These are phyloP conservation scores for Nakataea oryzae DNA, from an alignment of 2,329 filamentous ascomycete species.

Conservation along the genomic window DNA sequence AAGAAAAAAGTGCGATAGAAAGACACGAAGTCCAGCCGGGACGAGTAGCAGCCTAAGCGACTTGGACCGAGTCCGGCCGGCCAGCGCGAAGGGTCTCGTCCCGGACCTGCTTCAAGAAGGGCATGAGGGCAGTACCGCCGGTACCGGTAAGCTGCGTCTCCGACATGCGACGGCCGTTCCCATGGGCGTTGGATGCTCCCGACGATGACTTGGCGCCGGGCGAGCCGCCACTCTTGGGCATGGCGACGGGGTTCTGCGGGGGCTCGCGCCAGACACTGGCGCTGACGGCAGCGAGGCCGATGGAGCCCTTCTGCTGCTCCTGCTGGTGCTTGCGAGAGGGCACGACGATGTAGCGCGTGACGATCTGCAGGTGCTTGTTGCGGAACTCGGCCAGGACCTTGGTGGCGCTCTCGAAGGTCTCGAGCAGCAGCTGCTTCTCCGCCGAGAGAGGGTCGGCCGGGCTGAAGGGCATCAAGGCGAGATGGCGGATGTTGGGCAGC, in stretches of 20 bases:
- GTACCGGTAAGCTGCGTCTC: conserved; percentile 60
- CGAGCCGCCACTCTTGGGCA: neutral
- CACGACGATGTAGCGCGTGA: conserved; percentile 81
- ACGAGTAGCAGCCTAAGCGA: neutral
- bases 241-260: conserved; percentile 4
- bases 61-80: neutral
- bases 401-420: conserved; percentile 60
- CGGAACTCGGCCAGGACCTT: conserved; percentile 66
- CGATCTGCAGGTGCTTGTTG: conserved; percentile 82
- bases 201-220: conserved; percentile 10
- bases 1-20: neutral
- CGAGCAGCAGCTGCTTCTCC: conserved; percentile 31
- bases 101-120: conserved; percentile 79
- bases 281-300: conserved; percentile 13
- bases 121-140: conserved; percentile 76
- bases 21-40: neutral
- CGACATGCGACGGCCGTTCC: neutral
- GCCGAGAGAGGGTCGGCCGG: conserved; percentile 11
- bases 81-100: conserved; percentile 57
- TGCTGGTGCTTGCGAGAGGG: conserved; percentile 39
- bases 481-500: conserved; percentile 65
- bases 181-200: conserved; percentile 10
- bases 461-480: conserved; percentile 42
- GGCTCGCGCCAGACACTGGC: conserved; percentile 1
- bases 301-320: neutral